Evolutionary conservation across 2,329 filamentous ascomycete species (phyloP), one percentile per base, ranked within the genome.

Genomic region (Cladosporium colombiae): DNA sequence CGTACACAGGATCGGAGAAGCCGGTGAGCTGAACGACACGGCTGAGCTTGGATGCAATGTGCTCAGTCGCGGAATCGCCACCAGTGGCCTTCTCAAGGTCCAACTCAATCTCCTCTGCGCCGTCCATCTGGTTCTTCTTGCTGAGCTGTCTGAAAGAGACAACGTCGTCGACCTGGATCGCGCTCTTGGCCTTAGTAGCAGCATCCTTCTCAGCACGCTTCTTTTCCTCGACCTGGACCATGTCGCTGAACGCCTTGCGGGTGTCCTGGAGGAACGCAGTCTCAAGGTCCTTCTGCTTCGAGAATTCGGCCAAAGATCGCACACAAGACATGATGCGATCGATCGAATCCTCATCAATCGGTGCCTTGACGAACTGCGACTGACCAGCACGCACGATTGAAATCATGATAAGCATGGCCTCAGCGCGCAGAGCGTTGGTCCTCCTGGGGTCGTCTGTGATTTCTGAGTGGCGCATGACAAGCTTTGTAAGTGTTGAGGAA

Each of bases 381-480:
- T 99, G 95, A 49, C 95, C 95, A 67, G 97, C 95, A 59, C 95
- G 93, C 71, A 99, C 92, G 71, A 99, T 96, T 5, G 95, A 98
- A 73, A 99, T 97, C 93, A 98, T 97, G 77, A 99, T 98, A 62
- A 99, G 86, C 95, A 99, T 99, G 53, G 95, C 95, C 79, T 99
- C 95, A 3, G 95, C 95, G 59, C 92, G 90, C 29, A 99, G 86
- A 33, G 94, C 93, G 73, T 99, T 99, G 33, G 94, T 98, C 46
- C 95, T 90, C 52, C 91, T 91, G 52, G 85, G 80, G 73, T 97
- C 94, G 27, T 90, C 83, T 1, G 94, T 97, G 67, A 98, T 93
- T 76, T 98, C 93, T 1, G 92, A 91, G 78, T 98, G 93, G 62
- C 95, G 91, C 93, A 99, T 97, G 60, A 99, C 95, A 64, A 99